Evolutionary conservation across 1,284 basidiomycete species (phyloP), one percentile per base, ranked within the genome.

Genomic region (Fomes fomentarius): DNA sequence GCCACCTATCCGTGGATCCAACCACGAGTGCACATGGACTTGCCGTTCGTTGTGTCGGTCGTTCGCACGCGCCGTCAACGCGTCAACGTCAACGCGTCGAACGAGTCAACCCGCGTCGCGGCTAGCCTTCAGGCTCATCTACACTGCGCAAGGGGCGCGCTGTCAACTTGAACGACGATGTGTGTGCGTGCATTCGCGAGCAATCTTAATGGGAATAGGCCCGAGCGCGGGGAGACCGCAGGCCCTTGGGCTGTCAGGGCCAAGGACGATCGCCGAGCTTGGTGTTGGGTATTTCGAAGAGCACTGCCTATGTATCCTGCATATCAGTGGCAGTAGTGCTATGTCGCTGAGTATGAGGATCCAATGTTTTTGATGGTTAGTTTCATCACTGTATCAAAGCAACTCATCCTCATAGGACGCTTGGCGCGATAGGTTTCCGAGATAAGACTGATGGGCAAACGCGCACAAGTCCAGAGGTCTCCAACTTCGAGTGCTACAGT

Each of bases 41-140:
- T 37, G 40, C 42, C 28, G 21, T 31, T 10, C 25, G 21, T 42
- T 19, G 15, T 42, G 34, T 40, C 34, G 41, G 45, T 5, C 21
- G 9, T 54, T 58, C 56, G 38, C 56, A 54, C 49, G 39, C 41
- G 37, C 52, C 52, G 52, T 58, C 52, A 57, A 26, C 11, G 25
- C n/a, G 38, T 48, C 34, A n/a, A 28, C 28, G 17, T 30, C 41
- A 43, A 30, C n/a, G n/a, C n/a, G n/a, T n/a, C n/a, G n/a, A n/a
- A n/a, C n/a, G n/a, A n/a, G n/a, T n/a, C n/a, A n/a, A n/a, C n/a
- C n/a, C n/a, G n/a, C n/a, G n/a, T n/a, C n/a, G n/a, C n/a, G n/a
- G n/a, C n/a, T n/a, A n/a, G n/a, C n/a, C n/a, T n/a, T n/a, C n/a
- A n/a, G 28, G 28, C n/a, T 10, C n/a, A n/a, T 17, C 4, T 4